Percentiles rank a stretch among this genome's conserved stretches.
Evolutionary conservation across 139 green algal genomes (phyloP).

Genomic region (Asterochloris sp.): DNA sequence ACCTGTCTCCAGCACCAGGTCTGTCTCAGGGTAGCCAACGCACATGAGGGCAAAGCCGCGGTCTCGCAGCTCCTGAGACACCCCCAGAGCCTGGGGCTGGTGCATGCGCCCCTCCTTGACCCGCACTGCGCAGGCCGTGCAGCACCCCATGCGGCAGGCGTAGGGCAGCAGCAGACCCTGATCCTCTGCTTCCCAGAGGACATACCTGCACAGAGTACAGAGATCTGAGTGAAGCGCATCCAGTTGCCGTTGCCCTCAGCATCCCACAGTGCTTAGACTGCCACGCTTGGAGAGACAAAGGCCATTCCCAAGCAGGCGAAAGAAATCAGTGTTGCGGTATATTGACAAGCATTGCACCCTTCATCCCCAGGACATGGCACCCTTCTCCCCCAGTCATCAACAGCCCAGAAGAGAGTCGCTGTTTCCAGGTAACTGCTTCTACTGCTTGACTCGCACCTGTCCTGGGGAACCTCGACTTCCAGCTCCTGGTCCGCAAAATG

Average conservation of each 20-base stretch:
- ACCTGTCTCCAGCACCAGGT: slow-evolving; percentile 75
- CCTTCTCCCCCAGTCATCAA: too few species aligned
- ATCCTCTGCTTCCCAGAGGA: slow-evolving; percentile 93
- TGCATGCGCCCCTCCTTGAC: slow-evolving; percentile 58
- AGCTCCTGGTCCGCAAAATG: slow-evolving; percentile 62
- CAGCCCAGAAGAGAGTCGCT: too few species aligned
- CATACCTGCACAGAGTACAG: slow-evolving; percentile 65
- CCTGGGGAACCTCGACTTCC: slow-evolving; percentile 84
- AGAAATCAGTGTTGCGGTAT: too few species aligned
- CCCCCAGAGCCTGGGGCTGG: slow-evolving; percentile 62
- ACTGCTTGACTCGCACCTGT: slow-evolving; percentile 51
- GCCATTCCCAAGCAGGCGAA: background rate
- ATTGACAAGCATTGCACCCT: too few species aligned
- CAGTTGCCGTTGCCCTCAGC: too few species aligned
- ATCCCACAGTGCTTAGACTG: too few species aligned
- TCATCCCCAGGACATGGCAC: too few species aligned
- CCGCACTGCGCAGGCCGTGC: slow-evolving; percentile 92
- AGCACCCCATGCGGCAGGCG: slow-evolving; percentile 97
- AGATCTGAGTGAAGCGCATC: too few species aligned
- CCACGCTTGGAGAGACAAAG: too few species aligned
- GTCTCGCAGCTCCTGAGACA: slow-evolving; percentile 55
- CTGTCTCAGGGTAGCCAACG: slow-evolving; percentile 71
- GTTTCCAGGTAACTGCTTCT: too few species aligned
- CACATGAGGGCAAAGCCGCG: slow-evolving; percentile 95
- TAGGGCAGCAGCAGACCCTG: slow-evolving; percentile 88